Conservation (phyloP, 2,329 filamentous ascomycete species). For the Malbranchea zuffiana region DNA sequence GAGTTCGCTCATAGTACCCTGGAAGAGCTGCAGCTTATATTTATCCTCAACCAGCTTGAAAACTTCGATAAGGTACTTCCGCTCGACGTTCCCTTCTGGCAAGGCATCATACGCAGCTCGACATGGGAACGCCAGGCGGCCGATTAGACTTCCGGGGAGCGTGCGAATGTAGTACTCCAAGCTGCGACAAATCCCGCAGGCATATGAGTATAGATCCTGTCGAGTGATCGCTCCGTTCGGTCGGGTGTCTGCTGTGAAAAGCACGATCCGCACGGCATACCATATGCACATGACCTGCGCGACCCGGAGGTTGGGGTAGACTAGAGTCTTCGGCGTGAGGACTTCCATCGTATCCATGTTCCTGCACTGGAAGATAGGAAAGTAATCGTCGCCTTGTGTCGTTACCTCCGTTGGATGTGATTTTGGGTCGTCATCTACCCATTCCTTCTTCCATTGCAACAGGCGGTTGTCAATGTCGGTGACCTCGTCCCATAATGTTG, state of each 20-base stretch:
- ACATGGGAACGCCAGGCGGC: constrained; percentile 23
- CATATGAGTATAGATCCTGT: constrained; percentile 20
- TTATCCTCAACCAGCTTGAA: constrained; percentile 13
- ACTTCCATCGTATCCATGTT: constrained; percentile 17
- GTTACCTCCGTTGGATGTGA: constrained; percentile 13
- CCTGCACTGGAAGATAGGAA: constrained; percentile 18
- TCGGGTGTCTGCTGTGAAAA: constrained; percentile 18
- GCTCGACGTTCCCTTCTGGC: constrained; percentile 20
- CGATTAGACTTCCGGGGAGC: constrained; percentile 20
- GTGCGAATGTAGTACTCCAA: constrained; percentile 21
- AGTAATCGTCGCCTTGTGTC: constrained; percentile 10
- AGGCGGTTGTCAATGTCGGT: constrained; percentile 24
- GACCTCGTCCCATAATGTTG: constrained; percentile 27
- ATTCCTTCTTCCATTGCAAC: constrained; percentile 18
- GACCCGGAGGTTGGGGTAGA: constrained; percentile 20
- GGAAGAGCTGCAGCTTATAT: constrained; percentile 7
- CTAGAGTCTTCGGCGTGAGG: constrained; percentile 13
- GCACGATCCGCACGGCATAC: constrained; percentile 20
- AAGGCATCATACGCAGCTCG: constrained; percentile 22
- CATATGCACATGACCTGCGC: constrained; percentile 20
- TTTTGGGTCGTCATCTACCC: constrained; percentile 19
- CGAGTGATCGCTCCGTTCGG: constrained; percentile 16
- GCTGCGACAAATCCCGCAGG: constrained; percentile 24
- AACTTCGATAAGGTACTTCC: constrained; percentile 18
- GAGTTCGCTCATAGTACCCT: constrained; percentile 8